Evolutionary conservation across 495 filamentous ascomycete species (phyloP), one percentile per base, ranked within the genome.

Genomic region (Penicillium crystallinum): DNA sequence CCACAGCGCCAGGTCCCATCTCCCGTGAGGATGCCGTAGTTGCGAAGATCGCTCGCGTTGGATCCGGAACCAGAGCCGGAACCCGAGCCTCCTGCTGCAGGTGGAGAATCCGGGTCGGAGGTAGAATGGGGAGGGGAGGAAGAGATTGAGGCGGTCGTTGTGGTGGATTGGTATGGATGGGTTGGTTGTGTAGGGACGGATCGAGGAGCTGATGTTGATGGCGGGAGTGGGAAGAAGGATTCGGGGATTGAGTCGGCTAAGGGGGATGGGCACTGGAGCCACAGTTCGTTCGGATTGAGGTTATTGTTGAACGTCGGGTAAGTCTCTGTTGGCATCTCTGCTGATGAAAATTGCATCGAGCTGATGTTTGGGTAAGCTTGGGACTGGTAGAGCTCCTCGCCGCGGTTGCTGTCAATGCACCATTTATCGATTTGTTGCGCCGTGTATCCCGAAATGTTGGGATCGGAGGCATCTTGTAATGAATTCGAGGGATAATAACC

Each of bases 1-100:
- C 74, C 76, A 59, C 82, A 86, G 31, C 72, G 76, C 80, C 79
- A 84, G 36, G 58, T 61, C 0, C 65, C 66, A 6, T 71, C 67
- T 4, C 55, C 51, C 6, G 61, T 58, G 15, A 55, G 62, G 29
- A 63, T 61, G 1, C 70, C 70, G 52, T 69, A 73, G 23, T 59
- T 52, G 5, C 61, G 49, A 25, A 72, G 58, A 48, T 72, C 67
- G 38, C 54, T 48, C 17, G 54, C 54, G 42, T 57, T 61, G 15
- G 46, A 58, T 1, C 19, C 18, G 56, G 49, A 25, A 59, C 48
- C 5, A 54, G 46, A 58, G 3, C 19, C 10, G 56, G 49, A 58
- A 2, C 19, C 10, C 53, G 49, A 27, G 23, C 23, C 31, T 34
- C 14, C 14, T 19, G 48, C 41, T 37, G 15, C 12, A n/a, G 34